Base-by-base conservation (phyloP, 1,284 basidiomycete species). In the Ganoderma lingzhi region DNA sequence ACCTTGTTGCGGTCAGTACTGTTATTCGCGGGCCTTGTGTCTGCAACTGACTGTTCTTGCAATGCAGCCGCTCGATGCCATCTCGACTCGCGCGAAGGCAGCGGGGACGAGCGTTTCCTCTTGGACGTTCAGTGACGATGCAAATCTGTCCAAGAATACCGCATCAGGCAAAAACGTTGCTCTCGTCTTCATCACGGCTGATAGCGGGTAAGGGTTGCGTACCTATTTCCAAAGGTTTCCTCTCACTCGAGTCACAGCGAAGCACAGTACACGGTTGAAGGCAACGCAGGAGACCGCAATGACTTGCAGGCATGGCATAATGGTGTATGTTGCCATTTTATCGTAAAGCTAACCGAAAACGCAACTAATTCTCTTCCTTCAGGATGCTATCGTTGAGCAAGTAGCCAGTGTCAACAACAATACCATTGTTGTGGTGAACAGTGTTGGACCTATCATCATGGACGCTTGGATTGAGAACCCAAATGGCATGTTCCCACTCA, bases 241-340 rank as follows among this genome's bases (percentile, higher is more conserved):
- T 3, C 51, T 51, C 44, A 30, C 78, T 91, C 23, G 5, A 89
- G 90, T 0, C 84, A 86, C 5, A 73, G 72, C 1, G 87, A 88
- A 76, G 85, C 82, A 1, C 88, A 88, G 72, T 84, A 90, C 69
- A 88, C 85, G 1, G 88, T 92, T 1, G 90, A 91, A 76, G 85
- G 86, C 8, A 87, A 90, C 70, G 86, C 83, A 30, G 90, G 90
- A 5, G 92, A 94, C 76, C 84, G 91, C 23, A 92, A 92, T 74
- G 85, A 93, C 75, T 79, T 93, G 42, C 83, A 86, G 4, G 88
- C 91, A 0, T 93, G 92, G 92, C 85, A 53, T 28, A 53, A 53
- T 53, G 48, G 48, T 10, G 48, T 53, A 53, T 28, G 48, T 53
- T 53, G 48, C 23, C 23, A 14, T 53, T 15, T 14, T 8, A 14